Base-by-base conservation (phyloP, 2,329 filamentous ascomycete genomes). In the Microcyclospora tardicrescens region DNA sequence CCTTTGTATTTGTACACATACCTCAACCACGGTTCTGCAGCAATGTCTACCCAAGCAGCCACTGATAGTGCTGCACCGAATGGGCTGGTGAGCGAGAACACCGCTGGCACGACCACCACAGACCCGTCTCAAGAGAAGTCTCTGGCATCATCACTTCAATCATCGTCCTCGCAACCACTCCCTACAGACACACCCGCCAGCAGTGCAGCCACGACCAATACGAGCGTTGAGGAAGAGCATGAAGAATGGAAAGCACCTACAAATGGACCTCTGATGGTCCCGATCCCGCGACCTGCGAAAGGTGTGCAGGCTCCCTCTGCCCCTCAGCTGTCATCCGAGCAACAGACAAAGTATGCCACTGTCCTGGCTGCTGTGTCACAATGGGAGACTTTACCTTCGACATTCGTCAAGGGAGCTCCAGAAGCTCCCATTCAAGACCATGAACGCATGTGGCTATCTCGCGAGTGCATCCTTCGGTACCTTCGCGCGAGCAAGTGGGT, bases 401-500 rank as follows among this genome's bases (percentile, higher is more conserved):
- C 77, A 14, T 68, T 70, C 6, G 72, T 73, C 38, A 79, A 74
- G 45, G 67, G 66, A 39, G 64, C 73, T 10, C 61, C 69, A 9
- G 66, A 67, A 44, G 71, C 75, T 2, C 77, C 84, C 2, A 64
- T 96, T 42, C 78, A 76, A 36, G 85, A 93, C 42, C 65, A 69
- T 36, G 91, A 98, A 64, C 81, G 77, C 55, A 77, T 91, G 65
- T 98, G 85, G 78, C 72, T 98, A 49, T 94, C 87, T 10, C 77
- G 79, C 48, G 91, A 98, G 60, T 96, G 89, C 58, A 72, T 98
- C 12, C 71, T 95, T 31, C 82, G 91, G 50, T 98, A 94, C 60
- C 77, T 98, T 24, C 81, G 89, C 43, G 91, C 91, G 14, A 87
- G 85, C 29, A 95, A 93, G 63, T 98, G 91, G 86, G 71, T 79